Percentiles rank a stretch among this genome's conserved stretches.
Evolutionary conservation across 495 filamentous ascomycete genomes (phyloP).

Genomic region (Penicillium mononematosum): DNA sequence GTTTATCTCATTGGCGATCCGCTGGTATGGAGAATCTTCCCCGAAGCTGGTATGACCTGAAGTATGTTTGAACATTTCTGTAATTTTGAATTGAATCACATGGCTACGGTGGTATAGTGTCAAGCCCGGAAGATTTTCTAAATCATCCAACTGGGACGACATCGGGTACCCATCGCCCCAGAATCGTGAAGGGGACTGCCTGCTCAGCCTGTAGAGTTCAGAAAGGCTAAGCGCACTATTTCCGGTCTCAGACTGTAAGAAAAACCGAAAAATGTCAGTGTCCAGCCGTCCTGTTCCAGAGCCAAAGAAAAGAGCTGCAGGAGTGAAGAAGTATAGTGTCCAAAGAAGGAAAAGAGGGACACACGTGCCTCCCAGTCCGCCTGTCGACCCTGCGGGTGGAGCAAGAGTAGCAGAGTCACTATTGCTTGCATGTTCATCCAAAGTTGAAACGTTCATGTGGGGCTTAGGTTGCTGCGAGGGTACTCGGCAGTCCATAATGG

Average conservation of each 20-base stretch:
- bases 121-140: constrained; percentile 33
- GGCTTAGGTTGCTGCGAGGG: not conserved
- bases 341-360: constrained; percentile 37
- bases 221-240: constrained; percentile 18
- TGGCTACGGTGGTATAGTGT: constrained; percentile 34
- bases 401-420: not conserved
- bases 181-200: constrained; percentile 35
- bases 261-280: constrained; percentile 29
- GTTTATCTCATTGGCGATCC: constrained; percentile 25
- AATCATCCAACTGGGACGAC: constrained; percentile 34
- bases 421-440: not conserved
- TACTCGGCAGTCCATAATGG: not conserved
- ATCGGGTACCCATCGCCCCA: constrained; percentile 35
- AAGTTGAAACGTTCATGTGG: not conserved
- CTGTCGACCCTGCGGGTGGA: not conserved
- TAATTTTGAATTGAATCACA: constrained; percentile 32
- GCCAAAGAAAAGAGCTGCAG: constrained; percentile 27
- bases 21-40: constrained; percentile 13
- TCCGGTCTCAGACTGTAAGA: constrained; percentile 22
- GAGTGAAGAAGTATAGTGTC: constrained; percentile 38
- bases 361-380: constrained; percentile 24
- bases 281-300: constrained; percentile 23
- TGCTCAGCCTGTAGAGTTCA: constrained; percentile 32
- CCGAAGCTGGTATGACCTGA: not conserved
- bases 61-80: constrained; percentile 26